Percentiles rank a stretch among this genome's conserved stretches.
phyloP scores from a whole-genome alignment of 2,329 filamentous ascomycete genomes.

The Lomentospora prolificans region DNA sequence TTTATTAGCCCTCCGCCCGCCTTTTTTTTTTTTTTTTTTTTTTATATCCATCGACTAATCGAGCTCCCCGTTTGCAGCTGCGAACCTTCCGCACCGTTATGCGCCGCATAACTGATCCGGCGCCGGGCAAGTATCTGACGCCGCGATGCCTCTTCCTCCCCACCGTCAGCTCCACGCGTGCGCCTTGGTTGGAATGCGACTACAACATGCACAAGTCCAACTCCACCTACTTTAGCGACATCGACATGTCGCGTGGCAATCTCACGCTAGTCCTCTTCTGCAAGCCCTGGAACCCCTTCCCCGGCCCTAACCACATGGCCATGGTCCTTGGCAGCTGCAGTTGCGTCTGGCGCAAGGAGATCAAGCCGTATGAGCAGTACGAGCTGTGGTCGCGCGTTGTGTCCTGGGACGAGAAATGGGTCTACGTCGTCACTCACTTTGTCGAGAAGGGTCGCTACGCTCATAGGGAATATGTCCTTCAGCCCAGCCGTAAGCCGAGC shows the following conservation, averaged over 20 bases:
- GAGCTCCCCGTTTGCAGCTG: neutral
- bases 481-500: neutral
- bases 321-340: neutral
- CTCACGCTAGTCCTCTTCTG: neutral
- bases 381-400: constrained; percentile 57
- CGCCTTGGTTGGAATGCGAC: constrained; percentile 68
- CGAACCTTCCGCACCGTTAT: neutral
- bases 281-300: neutral
- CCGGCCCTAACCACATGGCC: neutral
- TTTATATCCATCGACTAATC: neutral
- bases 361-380: neutral
- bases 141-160: constrained; percentile 1
- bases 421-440: constrained; percentile 68
- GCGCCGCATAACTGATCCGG: neutral
- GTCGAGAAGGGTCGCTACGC: constrained; percentile 26
- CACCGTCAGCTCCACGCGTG: neutral
- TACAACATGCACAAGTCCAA: constrained; percentile 80
- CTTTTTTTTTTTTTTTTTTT: neutral
- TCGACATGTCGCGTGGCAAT: constrained; percentile 75
- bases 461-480: neutral
- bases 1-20: neutral
- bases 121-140: neutral
- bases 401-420: constrained; percentile 72
- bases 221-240: constrained; percentile 77
- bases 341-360: neutral